Conservation (phyloP, 306 rosid species). For the Macrotyloma uniflorum region DNA sequence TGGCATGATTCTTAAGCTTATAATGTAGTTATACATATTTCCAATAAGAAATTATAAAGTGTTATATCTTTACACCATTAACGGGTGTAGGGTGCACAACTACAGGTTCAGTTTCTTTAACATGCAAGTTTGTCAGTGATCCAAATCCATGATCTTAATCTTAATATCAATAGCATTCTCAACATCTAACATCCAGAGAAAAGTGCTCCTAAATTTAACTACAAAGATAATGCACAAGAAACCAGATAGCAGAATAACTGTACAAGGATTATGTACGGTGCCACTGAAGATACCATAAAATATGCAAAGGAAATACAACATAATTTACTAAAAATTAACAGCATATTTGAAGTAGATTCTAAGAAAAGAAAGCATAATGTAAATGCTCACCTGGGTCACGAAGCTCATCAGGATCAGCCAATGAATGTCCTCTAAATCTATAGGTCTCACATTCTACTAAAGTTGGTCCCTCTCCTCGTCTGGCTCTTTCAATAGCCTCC, state of each 20-base stretch:
- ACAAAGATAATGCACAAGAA: background rate
- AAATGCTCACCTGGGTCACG: constrained; percentile 82
- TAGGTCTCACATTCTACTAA: constrained; percentile 90
- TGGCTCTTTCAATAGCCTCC: constrained; percentile 83
- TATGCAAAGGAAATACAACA: constrained; percentile 1
- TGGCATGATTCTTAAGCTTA: background rate
- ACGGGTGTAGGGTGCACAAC: background rate
- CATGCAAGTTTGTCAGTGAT: background rate
- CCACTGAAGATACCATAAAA: background rate
- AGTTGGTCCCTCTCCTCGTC: constrained; percentile 93
- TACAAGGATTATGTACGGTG: background rate
- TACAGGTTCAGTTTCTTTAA: constrained; percentile 13
- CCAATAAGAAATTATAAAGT: background rate
- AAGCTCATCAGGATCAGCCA: constrained; percentile 96
- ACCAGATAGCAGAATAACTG: background rate
- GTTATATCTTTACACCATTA: constrained; percentile 12
- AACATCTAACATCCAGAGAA: constrained; percentile 1
- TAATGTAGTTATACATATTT: background rate
- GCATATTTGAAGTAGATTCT: background rate
- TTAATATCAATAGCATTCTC: background rate
- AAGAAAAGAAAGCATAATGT: constrained; percentile 24
- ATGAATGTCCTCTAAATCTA: constrained; percentile 88
- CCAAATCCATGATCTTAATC: constrained; percentile 18
- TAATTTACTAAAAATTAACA: background rate
- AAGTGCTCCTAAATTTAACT: background rate